Percentiles rank a stretch among this genome's conserved stretches.
Conservation (phyloP, 2,329 filamentous ascomycete species). For the Grosmannia huntii region DNA sequence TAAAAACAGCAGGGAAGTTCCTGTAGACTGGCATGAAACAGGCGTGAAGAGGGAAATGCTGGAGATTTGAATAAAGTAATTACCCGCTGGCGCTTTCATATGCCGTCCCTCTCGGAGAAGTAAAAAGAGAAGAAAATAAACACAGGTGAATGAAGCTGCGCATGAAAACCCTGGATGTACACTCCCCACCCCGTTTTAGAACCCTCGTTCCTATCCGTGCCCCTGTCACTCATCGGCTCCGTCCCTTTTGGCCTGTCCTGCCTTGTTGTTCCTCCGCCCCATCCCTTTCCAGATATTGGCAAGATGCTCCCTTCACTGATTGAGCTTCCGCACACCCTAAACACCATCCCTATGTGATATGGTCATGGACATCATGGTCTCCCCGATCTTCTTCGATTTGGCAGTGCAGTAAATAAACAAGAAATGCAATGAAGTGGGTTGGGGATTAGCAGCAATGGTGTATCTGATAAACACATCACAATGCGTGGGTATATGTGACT, state of each 20-base stretch:
- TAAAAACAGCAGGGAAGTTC: not conserved
- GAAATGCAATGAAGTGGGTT: not conserved
- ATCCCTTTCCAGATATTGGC: not conserved
- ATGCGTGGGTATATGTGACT: constrained; percentile 3
- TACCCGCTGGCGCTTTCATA: not conserved
- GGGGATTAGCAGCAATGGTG: not conserved
- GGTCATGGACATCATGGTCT: not conserved
- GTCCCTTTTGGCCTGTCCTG: not conserved
- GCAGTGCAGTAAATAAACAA: not conserved
- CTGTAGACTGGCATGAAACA: not conserved
- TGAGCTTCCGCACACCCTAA: not conserved
- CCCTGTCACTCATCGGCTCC: not conserved
- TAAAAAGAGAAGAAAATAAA: not conserved
- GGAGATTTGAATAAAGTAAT: not conserved
- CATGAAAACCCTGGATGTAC: not conserved
- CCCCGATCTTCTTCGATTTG: not conserved
- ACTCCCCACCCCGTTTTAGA: not conserved
- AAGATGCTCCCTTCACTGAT: not conserved
- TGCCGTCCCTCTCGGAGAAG: not conserved
- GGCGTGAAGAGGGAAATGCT: not conserved
- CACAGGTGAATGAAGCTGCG: not conserved
- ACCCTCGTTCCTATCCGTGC: not conserved
- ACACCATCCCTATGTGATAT: constrained; percentile 6
- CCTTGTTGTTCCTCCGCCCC: not conserved
- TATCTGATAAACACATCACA: not conserved